Conservation (phyloP, 2,329 filamentous ascomycete species). For the Aspergillus hiratsukae region DNA sequence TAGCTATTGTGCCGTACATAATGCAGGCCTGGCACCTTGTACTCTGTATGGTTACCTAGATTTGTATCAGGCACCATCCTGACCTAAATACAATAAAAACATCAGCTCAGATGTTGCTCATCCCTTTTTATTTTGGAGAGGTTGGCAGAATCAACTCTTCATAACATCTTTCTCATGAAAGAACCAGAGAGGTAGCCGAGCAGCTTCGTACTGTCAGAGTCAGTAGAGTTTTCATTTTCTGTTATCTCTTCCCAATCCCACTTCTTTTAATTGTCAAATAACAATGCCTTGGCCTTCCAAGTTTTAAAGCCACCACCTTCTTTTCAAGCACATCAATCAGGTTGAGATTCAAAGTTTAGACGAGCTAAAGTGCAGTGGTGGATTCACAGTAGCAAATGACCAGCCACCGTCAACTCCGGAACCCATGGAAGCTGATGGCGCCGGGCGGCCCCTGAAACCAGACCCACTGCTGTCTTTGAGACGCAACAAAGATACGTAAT, state of each 20-base stretch:
- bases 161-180: not conserved
- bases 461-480: constrained; percentile 16
- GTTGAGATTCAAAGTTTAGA: not conserved
- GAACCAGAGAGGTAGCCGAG: not conserved
- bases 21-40: not conserved
- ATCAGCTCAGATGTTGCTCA: not conserved
- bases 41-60: not conserved
- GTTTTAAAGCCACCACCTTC: not conserved
- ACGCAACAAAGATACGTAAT: constrained; percentile 16
- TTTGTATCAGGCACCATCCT: not conserved
- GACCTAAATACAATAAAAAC: not conserved
- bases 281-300: not conserved
- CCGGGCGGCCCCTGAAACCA: constrained; percentile 28
- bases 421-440: constrained; percentile 5
- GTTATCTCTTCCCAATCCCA: not conserved
- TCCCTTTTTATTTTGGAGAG: not conserved
- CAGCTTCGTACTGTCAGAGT: not conserved
- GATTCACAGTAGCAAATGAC: not conserved
- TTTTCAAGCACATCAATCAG: not conserved
- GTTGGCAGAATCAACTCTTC: not conserved
- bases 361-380: not conserved
- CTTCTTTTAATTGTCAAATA: not conserved
- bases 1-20: not conserved
- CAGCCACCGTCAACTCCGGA: not conserved
- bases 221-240: not conserved